Conservation (phyloP, 2,329 filamentous ascomycete species). For the Colletotrichum liriopes region DNA sequence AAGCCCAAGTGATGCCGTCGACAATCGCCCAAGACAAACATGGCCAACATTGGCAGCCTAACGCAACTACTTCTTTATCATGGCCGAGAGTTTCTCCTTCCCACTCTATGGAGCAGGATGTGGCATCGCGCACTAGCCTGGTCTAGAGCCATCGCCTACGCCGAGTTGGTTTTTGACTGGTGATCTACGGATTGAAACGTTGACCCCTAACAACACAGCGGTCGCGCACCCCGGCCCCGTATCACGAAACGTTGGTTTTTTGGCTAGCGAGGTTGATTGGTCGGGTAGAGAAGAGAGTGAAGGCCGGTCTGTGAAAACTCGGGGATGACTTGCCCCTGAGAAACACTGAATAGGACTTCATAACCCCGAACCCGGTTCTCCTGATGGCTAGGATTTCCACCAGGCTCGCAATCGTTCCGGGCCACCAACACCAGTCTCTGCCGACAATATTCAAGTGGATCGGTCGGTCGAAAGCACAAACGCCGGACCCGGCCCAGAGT, state of each 20-base stretch:
- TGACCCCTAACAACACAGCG: constrained; percentile 6
- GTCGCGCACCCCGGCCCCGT: constrained; percentile 8
- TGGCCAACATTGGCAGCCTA: neutral
- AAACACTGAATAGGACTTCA: neutral
- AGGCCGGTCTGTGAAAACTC: neutral
- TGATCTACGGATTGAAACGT: constrained; percentile 28
- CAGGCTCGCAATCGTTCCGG: neutral
- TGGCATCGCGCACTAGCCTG: neutral
- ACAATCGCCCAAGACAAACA: neutral
- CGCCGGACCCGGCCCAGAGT: neutral
- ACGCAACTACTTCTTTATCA: too few relatives aligned
- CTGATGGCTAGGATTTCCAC: neutral
- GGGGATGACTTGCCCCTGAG: neutral
- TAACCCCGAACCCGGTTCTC: neutral
- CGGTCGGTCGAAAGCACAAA: neutral
- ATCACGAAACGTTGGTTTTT: constrained; percentile 20
- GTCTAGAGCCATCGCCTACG: neutral
- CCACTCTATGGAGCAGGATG: too few relatives aligned
- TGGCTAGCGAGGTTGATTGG: constrained; percentile 8
- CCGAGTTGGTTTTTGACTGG: neutral
- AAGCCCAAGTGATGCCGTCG: constrained; percentile 4
- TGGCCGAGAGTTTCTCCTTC: neutral
- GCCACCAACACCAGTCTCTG: neutral
- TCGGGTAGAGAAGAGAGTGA: neutral
- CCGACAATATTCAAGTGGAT: neutral